Conservation (phyloP, 306 rosid species). For the Cucumis hystrix region DNA sequence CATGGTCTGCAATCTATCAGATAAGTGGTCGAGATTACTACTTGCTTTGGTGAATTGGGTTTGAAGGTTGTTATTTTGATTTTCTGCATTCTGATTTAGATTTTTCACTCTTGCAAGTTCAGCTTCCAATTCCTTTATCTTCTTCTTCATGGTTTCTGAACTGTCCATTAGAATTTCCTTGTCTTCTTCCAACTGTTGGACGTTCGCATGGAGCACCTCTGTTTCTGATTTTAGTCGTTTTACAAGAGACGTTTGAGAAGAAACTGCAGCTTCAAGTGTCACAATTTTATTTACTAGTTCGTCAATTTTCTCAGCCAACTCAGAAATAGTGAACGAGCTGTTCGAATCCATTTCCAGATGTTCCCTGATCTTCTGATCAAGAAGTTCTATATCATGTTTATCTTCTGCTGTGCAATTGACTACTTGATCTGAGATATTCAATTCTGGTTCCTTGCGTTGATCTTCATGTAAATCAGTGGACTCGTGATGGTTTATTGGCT, state of each 20-base stretch:
- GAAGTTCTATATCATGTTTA: conserved; percentile 5
- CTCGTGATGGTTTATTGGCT: conserved; percentile 4
- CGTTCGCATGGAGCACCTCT: conserved; percentile 39
- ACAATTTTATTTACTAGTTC: conserved; percentile 62
- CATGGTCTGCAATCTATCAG: conserved; percentile 29
- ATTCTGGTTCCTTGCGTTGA: conserved; percentile 11
- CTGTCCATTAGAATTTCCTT: conserved; percentile 43
- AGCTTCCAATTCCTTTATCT: conserved; percentile 53
- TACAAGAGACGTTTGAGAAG: conserved; percentile 53
- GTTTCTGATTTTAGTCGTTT: conserved; percentile 48
- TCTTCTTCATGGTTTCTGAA: conserved; percentile 31
- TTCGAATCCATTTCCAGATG: conserved; percentile 28
- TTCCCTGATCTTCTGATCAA: conserved; percentile 21
- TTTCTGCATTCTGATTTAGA: conserved; percentile 27
- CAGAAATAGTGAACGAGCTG: conserved; percentile 32
- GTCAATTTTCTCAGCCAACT: conserved; percentile 66
- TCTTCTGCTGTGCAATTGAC: conserved; percentile 5
- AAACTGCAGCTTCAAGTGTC: conserved; percentile 40
- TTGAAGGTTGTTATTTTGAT: conserved; percentile 26
- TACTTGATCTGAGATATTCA: conserved; percentile 18
- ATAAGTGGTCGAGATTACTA: conserved; percentile 45
- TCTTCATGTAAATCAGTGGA: neutral
- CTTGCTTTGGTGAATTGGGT: conserved; percentile 37
- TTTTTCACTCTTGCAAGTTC: conserved; percentile 33
- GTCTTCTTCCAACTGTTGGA: conserved; percentile 50